Conservation (phyloP, 306 rosid genomes). For the Carpinus viminea region DNA sequence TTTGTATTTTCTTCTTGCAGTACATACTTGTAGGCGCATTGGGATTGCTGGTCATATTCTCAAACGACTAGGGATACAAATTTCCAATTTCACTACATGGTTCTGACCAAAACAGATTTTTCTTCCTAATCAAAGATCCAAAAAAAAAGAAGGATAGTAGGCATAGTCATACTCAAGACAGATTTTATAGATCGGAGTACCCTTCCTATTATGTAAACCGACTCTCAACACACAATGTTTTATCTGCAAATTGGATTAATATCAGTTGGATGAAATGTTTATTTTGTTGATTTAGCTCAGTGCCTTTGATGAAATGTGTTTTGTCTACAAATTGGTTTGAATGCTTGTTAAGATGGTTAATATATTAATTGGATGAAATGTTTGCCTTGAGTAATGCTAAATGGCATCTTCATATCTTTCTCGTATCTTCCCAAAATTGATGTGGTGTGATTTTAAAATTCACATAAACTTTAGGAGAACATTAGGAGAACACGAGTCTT, state of each 20-base stretch:
- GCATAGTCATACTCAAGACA: neutral
- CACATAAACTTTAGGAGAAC: too few relatives aligned
- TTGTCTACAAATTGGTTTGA: neutral
- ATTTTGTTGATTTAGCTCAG: neutral
- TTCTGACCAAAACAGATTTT: neutral
- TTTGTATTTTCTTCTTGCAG: conserved; percentile 38
- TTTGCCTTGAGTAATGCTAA: neutral
- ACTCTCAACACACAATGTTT: neutral
- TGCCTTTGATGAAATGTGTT: neutral
- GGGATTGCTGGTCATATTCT: conserved; percentile 44
- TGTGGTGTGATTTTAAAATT: too few relatives aligned
- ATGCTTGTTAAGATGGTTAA: neutral
- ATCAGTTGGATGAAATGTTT: neutral
- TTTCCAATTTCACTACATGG: conserved; percentile 3
- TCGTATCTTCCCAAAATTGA: too few relatives aligned
- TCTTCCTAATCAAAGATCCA: neutral
- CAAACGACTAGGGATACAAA: conserved; percentile 31
- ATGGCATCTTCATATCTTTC: too few relatives aligned
- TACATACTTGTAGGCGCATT: conserved; percentile 46
- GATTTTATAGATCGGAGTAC: neutral
- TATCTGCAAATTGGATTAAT: neutral
- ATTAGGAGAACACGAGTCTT: too few relatives aligned
- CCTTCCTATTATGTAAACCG: neutral
- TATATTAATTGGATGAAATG: neutral
- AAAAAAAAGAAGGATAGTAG: neutral